A percentile compares a stretch with the other conserved stretches of the same genome.
Conservation (phyloP, 2,329 filamentous ascomycete genomes). For the Verticillium nonalfalfae region DNA sequence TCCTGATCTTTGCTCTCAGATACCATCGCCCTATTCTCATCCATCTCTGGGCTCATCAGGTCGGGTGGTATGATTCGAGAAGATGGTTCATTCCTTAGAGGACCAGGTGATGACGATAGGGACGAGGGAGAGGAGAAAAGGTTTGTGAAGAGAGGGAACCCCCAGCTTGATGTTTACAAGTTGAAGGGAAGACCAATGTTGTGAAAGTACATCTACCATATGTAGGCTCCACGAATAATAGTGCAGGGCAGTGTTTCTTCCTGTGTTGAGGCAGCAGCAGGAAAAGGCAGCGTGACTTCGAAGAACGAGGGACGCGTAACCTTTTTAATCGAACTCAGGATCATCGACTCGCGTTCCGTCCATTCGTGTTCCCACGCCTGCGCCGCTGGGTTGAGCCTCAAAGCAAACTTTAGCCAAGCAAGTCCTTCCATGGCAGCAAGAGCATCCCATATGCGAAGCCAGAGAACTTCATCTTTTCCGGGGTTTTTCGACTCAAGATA, state of each 20-base stretch:
- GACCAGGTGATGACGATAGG: background rate
- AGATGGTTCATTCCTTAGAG: background rate
- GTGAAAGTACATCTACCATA: background rate
- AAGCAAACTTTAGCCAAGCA: slow-evolving; percentile 10
- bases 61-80: background rate
- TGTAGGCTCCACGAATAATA: slow-evolving; percentile 4
- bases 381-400: background rate
- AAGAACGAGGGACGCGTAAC: slow-evolving; percentile 10
- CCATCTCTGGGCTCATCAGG: background rate
- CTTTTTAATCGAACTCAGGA: slow-evolving; percentile 10
- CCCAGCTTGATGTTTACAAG: background rate
- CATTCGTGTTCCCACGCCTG: background rate
- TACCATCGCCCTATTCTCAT: background rate
- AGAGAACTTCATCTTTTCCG: slow-evolving; percentile 4
- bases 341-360: slow-evolving; percentile 5
- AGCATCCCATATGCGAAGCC: slow-evolving; percentile 7
- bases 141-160: background rate
- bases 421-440: slow-evolving; percentile 11
- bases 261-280: slow-evolving; percentile 7
- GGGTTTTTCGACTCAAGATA: background rate
- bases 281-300: slow-evolving; percentile 11
- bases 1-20: background rate
- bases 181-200: background rate
- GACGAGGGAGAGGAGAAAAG: background rate
- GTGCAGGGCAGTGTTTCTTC: slow-evolving; percentile 12